Evolutionary conservation across 768 basidiomycete genomes (phyloP), one percentile per base, ranked within the genome.

Genomic region (Amanita polypyramis): DNA sequence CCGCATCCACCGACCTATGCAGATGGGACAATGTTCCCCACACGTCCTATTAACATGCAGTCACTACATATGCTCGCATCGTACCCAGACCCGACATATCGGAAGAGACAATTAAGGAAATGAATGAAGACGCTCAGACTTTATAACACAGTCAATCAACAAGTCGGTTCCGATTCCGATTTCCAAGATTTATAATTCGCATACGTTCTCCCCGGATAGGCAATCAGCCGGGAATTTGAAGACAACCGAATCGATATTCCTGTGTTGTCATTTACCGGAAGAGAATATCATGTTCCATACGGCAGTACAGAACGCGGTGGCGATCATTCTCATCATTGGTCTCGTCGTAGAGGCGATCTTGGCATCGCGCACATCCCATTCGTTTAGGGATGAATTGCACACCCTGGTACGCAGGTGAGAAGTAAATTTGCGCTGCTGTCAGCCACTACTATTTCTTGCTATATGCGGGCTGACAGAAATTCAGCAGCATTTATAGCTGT

Each of bases 401-500:
- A 10, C 23, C 12, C 14, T 40, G 15, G 21, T 17, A 25, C 15
- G 34, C 12, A 47, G 27, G 37, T 73, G 54, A 62, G 60, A 49
- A 37, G 14, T 45, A 19, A 5, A 12, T 5, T 38, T 36, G 35
- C 12, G 38, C 14, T 37, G 21, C 9, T 11, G 21, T 12, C 23
- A 4, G 25, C 8, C 30, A 35, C 35, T 14, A 14, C 12, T 12
- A 45, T 32, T 21, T 21, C 19, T 35, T 38, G 32, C 19, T 30
- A n/a, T 37, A 11, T 23, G 5, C 17, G 19, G 14, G 17, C 29
- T 14, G 37, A 2, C 52, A 74, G 73, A 64, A 74, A 49, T 83
- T 77, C 54, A 56, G 60, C 17, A 70, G 57, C 37, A 80, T 85
- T 50, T 70, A 69, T 55, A 72, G 70, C 53, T 81, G 81, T 56